Evolutionary conservation across 208 protist genomes (phyloP), one percentile per base, ranked within the genome.

Genomic region (Leishmania guyanensis): DNA sequence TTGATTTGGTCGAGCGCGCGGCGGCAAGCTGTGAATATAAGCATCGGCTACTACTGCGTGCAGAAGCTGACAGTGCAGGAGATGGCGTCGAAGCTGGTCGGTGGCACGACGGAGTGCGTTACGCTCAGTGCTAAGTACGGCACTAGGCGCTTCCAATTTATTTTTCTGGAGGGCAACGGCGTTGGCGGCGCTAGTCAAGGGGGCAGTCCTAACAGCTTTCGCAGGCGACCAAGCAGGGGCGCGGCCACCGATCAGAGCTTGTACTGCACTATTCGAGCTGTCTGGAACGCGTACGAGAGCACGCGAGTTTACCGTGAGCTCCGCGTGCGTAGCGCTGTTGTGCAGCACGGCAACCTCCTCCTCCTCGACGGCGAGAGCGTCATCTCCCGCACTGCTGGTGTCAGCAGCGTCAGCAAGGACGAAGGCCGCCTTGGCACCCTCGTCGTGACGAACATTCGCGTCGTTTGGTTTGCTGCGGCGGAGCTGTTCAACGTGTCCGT

Each of bases 401-500:
- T 99, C 2, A 98, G 89, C 79, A 99, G 99, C 82, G 86, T 99
- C 26, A 98, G 94, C 73, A 91, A 91, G 66, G 95, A 98, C 17
- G 88, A 98, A 66, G 97, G 96, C 14, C 89, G 95, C 69, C 71
- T 98, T 29, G 98, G 98, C 29, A 97, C 91, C 2, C 94, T 99
- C 48, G 90, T 98, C 81, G 88, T 98, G 16, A 99, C 98, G 14
- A 99, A 99, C 84, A 83, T 99, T 16, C 96, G 98, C 43, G 60
- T 99, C 6, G 98, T 99, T 12, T 99, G 98, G 98, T 96, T 95
- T 78, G 94, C 95, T 1, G 88, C 92, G 53, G 80, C 89, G 3
- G 92, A 96, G 64, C 93, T 95, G 86, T 98, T 99, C 79, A 99
- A 99, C 88, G 96, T 99, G 36, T 98, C 92, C 43, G 97, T 99